A percentile compares a stretch with the other conserved stretches of the same genome.
Conservation (phyloP, 306 rosid species). For the Myrica gale region DNA sequence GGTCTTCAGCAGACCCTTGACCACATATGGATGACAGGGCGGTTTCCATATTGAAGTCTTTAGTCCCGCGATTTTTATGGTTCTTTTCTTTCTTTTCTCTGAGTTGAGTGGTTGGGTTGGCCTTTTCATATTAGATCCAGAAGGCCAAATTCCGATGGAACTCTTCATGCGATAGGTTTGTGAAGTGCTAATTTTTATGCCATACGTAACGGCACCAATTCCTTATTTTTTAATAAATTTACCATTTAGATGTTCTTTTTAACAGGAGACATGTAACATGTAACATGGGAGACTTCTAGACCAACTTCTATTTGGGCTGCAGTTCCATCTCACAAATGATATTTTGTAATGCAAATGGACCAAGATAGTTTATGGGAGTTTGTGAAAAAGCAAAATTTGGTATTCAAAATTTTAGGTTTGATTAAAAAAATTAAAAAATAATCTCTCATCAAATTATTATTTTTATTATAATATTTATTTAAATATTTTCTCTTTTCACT, state of each 20-base stretch:
- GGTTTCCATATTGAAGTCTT: constrained; percentile 61
- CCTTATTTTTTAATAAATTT: background rate
- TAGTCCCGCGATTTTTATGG: constrained; percentile 12
- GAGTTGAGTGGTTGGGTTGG: constrained; percentile 32
- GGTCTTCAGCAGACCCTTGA: constrained; percentile 82
- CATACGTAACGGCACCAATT: constrained; percentile 25
- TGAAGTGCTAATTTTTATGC: constrained; percentile 26
- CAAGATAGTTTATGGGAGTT: too few relatives aligned
- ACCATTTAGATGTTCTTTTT: background rate
- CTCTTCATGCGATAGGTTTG: constrained; percentile 29
- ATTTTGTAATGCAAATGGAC: too few relatives aligned
- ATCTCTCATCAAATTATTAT: too few relatives aligned
- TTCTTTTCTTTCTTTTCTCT: constrained; percentile 39
- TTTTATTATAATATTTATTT: too few relatives aligned
- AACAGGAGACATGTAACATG: background rate
- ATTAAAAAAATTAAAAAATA: too few relatives aligned
- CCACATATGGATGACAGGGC: constrained; percentile 79
- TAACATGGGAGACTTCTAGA: too few relatives aligned
- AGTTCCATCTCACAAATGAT: too few relatives aligned
- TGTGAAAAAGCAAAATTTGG: too few relatives aligned
- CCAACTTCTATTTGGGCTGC: too few relatives aligned
- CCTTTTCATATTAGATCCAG: constrained; percentile 55
- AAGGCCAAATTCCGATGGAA: constrained; percentile 41
- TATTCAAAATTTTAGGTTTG: too few relatives aligned
- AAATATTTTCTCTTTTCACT: too few relatives aligned